Evolutionary conservation across 2,329 filamentous ascomycete genomes (phyloP), one percentile per base, ranked within the genome.

Genomic region (Verticillium zaregamsianum): DNA sequence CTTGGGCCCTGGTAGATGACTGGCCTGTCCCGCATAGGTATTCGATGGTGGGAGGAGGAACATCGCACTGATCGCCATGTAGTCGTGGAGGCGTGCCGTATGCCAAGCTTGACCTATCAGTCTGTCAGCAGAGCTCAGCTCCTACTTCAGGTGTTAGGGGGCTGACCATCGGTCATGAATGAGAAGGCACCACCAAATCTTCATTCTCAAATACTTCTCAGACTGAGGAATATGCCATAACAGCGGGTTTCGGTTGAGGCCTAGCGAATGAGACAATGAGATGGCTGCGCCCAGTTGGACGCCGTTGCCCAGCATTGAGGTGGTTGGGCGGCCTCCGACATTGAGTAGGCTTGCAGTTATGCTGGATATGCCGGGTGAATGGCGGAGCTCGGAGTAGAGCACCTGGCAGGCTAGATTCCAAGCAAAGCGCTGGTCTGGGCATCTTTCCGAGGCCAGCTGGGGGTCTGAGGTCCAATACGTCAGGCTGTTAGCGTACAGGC

Each of bases 331-430:
- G 1, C 86, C 86, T 1, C 81, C 82, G 2, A 88, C 73, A 66
- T 89, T 86, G 11, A 89, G 76, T 9, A 88, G 70, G 5, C 84
- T 80, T 2, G 85, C 81, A 25, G 82, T 78, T 28, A 89, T 79
- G 0, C 84, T 85, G 1, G 85, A 84, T 54, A 88, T 74, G 1
- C 85, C 83, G 0, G 85, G 86, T 0, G 82, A 82, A 1, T 84
- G 78, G 58, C 85, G 80, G 7, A 87, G 80, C 62, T 88, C 85
- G 0, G 81, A 84, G 64, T 86, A 85, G 3, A 87, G 75, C 1
- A 85, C 84, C 59, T 84, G 83, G 23, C 81, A 84, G 7, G 85
- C 85, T 62, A 86, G 78, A 62, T 88, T 88, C 79, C 87, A 87
- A 9, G 85, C 81, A 68, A 86, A 88, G 55, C 84, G 80, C 49